A percentile compares a stretch with the other conserved stretches of the same genome.
These are phyloP conservation scores for Colletotrichum brevisporum DNA, from an alignment of 2,329 filamentous ascomycete genomes.

Conservation along the genomic window DNA sequence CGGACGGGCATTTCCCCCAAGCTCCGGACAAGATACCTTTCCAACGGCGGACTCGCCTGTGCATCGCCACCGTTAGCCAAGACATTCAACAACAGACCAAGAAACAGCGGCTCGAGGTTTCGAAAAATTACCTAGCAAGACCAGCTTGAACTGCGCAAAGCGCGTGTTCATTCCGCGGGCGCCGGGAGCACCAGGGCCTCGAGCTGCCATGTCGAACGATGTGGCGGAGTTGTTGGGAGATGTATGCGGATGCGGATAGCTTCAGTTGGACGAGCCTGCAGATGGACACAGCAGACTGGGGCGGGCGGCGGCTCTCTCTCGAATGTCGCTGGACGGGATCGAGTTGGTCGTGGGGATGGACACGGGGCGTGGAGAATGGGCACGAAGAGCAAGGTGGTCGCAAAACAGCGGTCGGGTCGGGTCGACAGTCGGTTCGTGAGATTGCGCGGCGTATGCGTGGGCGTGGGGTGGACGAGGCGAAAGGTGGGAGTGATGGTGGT, in stretches of 20 bases:
- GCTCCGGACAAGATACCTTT: conserved; percentile 75
- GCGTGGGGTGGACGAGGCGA: conserved; percentile 33
- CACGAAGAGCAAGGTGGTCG: neutral
- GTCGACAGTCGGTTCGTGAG: neutral
- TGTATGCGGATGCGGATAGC: conserved; percentile 35
- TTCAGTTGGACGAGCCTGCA: conserved; percentile 14
- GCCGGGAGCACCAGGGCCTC: conserved; percentile 69
- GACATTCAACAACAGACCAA: conserved; percentile 26
- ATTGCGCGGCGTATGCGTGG: conserved; percentile 7
- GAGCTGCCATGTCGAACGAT: conserved; percentile 80
- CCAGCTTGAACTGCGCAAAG: conserved; percentile 99
- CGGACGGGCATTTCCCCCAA: conserved; percentile 8
- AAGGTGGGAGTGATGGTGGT: conserved; percentile 25
- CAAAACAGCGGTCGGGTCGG: conserved; percentile 20
- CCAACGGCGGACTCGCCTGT: conserved; percentile 97
- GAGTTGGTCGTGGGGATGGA: conserved; percentile 10
- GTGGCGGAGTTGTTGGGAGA: conserved; percentile 44
- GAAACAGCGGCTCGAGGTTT: neutral
- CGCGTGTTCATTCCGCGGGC: conserved; percentile 79
- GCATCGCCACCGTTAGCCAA: conserved; percentile 30
- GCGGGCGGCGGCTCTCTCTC: conserved; percentile 5
- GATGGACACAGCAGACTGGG: neutral
- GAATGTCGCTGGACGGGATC: conserved; percentile 25
- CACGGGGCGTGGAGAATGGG: conserved; percentile 9
- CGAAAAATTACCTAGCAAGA: conserved; percentile 83